Evolutionary conservation across 2,329 filamentous ascomycete genomes (phyloP).

Genomic region (Cytospora piceae): DNA sequence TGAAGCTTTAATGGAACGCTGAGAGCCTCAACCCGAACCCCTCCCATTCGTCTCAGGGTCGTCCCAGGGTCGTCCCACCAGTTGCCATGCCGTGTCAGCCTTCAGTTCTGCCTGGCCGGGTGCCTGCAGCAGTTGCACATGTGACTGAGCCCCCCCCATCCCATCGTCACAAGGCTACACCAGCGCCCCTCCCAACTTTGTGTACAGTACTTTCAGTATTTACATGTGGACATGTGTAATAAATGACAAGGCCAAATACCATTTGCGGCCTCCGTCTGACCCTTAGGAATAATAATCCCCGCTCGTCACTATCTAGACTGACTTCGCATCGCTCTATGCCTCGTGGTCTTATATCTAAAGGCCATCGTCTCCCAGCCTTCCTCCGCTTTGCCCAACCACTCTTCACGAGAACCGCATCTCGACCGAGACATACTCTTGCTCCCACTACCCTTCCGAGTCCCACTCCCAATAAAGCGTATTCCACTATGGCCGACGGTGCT

Average conservation of each 20-base stretch:
- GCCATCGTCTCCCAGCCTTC: background rate
- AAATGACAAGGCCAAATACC: background rate
- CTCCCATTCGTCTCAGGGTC: too few species aligned
- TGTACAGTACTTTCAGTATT: too few species aligned
- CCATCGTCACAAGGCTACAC: too few species aligned
- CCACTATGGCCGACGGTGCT: conserved; percentile 31
- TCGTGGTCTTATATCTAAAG: background rate
- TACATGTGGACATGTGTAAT: background rate
- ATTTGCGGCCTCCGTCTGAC: background rate
- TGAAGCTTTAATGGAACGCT: background rate
- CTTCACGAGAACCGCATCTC: background rate
- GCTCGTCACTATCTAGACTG: background rate
- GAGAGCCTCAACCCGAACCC: background rate
- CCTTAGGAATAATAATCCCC: background rate
- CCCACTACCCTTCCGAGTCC: background rate
- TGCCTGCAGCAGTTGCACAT: background rate
- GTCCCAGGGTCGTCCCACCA: too few species aligned
- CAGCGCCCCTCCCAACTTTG: too few species aligned
- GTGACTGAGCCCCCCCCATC: too few species aligned
- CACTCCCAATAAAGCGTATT: background rate
- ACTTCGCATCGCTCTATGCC: background rate
- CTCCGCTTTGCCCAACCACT: background rate
- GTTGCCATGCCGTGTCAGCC: background rate
- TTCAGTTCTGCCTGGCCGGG: background rate
- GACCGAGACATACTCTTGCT: background rate